Evolutionary conservation across 805 yeast species (phyloP), one percentile per base, ranked within the genome.

Genomic region (Ogataea glucozyma): DNA sequence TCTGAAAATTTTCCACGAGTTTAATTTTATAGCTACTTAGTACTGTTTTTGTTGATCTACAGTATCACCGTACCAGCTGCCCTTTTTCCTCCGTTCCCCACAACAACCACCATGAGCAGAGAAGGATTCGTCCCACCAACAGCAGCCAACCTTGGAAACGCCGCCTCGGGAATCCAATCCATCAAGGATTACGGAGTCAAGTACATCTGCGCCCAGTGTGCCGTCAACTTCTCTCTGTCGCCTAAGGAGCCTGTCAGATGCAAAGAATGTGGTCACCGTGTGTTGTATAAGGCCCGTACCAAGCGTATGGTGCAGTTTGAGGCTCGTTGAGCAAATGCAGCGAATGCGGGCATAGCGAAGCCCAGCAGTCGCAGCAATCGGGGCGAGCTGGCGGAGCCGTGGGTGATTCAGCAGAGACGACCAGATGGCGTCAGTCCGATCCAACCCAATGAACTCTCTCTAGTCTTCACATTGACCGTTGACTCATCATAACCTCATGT

Each of bases 261-360:
- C 72, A 90, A 89, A 70, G 96, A 90, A 56, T 93, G 99, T 70
- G 99, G 99, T 51, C 98, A 93, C 72, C 85, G 99, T 71, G 97
- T 93, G 47, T 73, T 93, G 50, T 88, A 91, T 73, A 93, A 93
- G 73, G 96, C 97, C 49, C 85, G 99, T 73, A 91, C 98, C 38
- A 87, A 90, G 75, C 81, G 98, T 73, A 88, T 91, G 95, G 95
- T 85, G 40, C 90, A 85, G 67, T 85, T 84, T 61, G 90, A 84
- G 66, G 90, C 91, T 22, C 78, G 90, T 64, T 84, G 60, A 65
- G 31, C 13, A 10, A 14, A 7, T 13, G 6, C 4, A 20, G n/a
- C 13, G 32, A 16, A 17, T 16, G 13, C 13, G 7, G 24, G 10
- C 9, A 7, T 22, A 10, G 7, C 10, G 24, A 22, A 22, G n/a